Conservation (phyloP, 441 rosid species). For the Omphalea diandra region DNA sequence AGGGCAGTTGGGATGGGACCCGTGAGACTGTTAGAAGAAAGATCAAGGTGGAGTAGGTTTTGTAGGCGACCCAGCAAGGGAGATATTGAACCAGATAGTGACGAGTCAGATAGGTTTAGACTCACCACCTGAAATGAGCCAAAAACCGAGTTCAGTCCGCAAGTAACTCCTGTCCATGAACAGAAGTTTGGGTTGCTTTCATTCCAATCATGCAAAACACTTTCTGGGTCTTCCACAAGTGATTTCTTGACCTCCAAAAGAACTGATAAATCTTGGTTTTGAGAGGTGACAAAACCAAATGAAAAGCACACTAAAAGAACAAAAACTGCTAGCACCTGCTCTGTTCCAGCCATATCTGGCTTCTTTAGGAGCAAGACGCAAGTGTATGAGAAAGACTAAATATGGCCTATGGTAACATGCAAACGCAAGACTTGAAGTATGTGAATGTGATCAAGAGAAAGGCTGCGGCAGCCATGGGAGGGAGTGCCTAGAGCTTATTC, state of each 20-base stretch:
- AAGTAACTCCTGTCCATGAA: conserved; percentile 64
- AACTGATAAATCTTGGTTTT: conserved; percentile 33
- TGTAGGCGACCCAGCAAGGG: conserved; percentile 54
- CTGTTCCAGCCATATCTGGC: conserved; percentile 22
- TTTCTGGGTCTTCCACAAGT: conserved; percentile 32
- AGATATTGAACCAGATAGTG: conserved; percentile 60
- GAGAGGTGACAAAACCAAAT: conserved; percentile 28
- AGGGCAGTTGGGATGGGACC: conserved; percentile 84
- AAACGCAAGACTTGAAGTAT: not conserved
- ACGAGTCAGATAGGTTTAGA: conserved; percentile 62
- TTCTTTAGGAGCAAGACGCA: not conserved
- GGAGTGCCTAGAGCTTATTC: not conserved
- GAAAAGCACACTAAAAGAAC: conserved; percentile 26
- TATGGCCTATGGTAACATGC: not conserved
- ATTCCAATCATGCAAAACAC: conserved; percentile 55
- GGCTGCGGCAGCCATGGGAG: conserved; percentile 2
- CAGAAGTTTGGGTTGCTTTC: conserved; percentile 49
- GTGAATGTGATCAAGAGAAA: no score
- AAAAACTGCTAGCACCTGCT: conserved; percentile 18
- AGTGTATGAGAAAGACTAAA: not conserved
- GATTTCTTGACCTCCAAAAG: conserved; percentile 62
- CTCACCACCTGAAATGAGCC: conserved; percentile 42
- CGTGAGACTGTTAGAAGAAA: conserved; percentile 65
- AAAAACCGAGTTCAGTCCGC: conserved; percentile 37
- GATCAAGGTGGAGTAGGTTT: conserved; percentile 84